phyloP scores from a whole-genome alignment of 2,329 filamentous ascomycete genomes.

The Neophaeococcomyces mojaviensis region DNA sequence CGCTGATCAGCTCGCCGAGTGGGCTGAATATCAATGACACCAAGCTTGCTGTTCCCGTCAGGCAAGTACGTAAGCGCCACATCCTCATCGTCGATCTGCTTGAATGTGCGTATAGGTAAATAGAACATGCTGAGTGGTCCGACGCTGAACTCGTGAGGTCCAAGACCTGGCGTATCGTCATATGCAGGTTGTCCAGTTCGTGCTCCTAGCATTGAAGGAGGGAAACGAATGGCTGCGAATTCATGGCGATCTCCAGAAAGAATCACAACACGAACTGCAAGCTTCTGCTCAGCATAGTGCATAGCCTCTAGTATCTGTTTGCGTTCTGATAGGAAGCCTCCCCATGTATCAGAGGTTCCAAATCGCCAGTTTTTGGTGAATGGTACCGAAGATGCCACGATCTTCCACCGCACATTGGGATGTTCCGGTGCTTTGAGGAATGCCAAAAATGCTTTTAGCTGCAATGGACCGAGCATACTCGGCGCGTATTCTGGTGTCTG shows the following conservation, averaged over 20 bases:
- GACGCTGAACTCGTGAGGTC: constrained; percentile 79
- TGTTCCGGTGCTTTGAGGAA: constrained; percentile 70
- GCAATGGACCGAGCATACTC: constrained; percentile 78
- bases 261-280: constrained; percentile 70
- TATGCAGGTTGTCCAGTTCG: constrained; percentile 24
- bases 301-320: constrained; percentile 75
- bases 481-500: constrained; percentile 45
- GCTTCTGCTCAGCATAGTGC: constrained; percentile 70
- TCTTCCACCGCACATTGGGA: constrained; percentile 80
- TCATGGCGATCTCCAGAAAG: constrained; percentile 93
- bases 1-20: constrained; percentile 43
- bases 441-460: constrained; percentile 69
- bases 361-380: constrained; percentile 98
- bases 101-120: constrained; percentile 74
- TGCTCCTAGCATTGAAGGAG: constrained; percentile 32
- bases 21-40: constrained; percentile 65
- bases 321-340: constrained; percentile 78
- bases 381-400: constrained; percentile 81
- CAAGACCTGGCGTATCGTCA: neutral
- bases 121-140: constrained; percentile 93
- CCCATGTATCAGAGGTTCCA: constrained; percentile 86
- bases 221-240: constrained; percentile 79
- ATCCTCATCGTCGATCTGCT: constrained; percentile 72
- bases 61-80: constrained; percentile 76
- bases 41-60: constrained; percentile 82